A percentile compares a stretch with the other conserved stretches of the same genome.
phyloP scores from a whole-genome alignment of 371 early-diverging fungal genomes.

The Lichtheimia corymbifera region DNA sequence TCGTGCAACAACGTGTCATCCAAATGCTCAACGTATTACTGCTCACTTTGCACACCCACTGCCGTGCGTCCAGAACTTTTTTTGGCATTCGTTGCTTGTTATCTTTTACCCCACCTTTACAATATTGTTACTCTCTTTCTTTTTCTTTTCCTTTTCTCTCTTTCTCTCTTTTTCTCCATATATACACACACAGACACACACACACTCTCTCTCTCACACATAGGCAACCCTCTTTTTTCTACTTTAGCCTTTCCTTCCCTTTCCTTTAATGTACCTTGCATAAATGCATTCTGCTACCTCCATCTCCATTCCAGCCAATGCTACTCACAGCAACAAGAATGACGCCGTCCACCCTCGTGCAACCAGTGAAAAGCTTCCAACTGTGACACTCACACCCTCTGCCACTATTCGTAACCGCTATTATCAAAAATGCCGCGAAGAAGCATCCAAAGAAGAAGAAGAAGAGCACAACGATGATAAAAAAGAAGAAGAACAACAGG shows the following conservation, averaged over 20 bases:
- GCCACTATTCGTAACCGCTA: conserved; percentile 43
- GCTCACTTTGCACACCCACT: neutral
- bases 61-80: conserved; percentile 18
- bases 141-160: conserved; percentile 1
- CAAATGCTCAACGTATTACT: conserved; percentile 13
- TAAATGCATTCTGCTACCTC: conserved; percentile 9
- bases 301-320: conserved; percentile 4
- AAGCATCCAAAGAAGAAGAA: neutral
- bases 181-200: neutral
- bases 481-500: conserved; percentile 1
- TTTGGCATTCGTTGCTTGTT: neutral
- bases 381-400: conserved; percentile 32
- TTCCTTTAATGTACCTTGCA: conserved; percentile 12
- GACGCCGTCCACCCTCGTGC: neutral
- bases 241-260: conserved; percentile 7
- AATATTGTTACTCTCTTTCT: neutral
- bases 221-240: conserved; percentile 3
- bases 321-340: conserved; percentile 2
- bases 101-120: too few species aligned
- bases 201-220: conserved; percentile 1
- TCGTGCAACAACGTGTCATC: conserved; percentile 11
- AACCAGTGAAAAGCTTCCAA: conserved; percentile 1
- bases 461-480: conserved; percentile 2
- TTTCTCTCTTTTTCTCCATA: conserved; percentile 3
- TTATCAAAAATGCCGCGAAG: conserved; percentile 28